These are phyloP conservation scores for Choiromyces venosus DNA, from an alignment of 495 filamentous ascomycete genomes.

Conservation along the genomic window DNA sequence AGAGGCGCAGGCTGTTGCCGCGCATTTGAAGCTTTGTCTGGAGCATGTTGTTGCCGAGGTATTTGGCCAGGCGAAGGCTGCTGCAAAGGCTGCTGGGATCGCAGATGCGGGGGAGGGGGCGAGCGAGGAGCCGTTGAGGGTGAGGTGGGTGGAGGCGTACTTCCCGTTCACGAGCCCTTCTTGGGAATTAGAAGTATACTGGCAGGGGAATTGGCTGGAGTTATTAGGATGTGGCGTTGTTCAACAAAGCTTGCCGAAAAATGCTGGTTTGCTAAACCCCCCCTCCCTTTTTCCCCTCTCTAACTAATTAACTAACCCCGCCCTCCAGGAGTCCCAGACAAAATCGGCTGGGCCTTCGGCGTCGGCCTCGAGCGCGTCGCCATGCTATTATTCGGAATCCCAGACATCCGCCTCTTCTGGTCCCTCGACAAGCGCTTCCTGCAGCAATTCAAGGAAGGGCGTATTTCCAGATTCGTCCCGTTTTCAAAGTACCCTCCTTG, in stretches of 20 bases:
- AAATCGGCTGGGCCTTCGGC: conserved; percentile 93
- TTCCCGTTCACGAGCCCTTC: conserved; percentile 93
- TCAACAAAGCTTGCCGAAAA: conserved; percentile 68
- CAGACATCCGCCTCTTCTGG: conserved; percentile 98
- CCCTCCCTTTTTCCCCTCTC: neutral
- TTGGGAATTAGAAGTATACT: conserved; percentile 95
- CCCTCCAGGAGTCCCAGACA: conserved; percentile 53
- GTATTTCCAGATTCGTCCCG: conserved; percentile 64
- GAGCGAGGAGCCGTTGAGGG: conserved; percentile 58
- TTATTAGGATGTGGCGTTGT: conserved; percentile 89
- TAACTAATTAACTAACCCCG: neutral
- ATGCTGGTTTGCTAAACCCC: conserved; percentile 51
- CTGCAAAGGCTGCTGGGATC: conserved; percentile 52
- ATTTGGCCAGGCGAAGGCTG: conserved; percentile 70
- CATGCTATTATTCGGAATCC: conserved; percentile 92
- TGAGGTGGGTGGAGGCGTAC: conserved; percentile 94
- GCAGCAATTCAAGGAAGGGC: conserved; percentile 59
- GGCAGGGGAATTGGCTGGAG: conserved; percentile 91
- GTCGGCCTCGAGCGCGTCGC: conserved; percentile 88
- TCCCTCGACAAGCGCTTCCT: conserved; percentile 76
- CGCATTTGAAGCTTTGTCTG: conserved; percentile 82
- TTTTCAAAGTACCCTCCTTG: conserved; percentile 87
- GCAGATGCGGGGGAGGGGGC: conserved; percentile 37
- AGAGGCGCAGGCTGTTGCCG: conserved; percentile 75
- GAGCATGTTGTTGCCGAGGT: conserved; percentile 85